Evolutionary conservation across 1,139 yeast genomes (phyloP), one percentile per base, ranked within the genome.

Genomic region (Sugiyamaella japonica): DNA sequence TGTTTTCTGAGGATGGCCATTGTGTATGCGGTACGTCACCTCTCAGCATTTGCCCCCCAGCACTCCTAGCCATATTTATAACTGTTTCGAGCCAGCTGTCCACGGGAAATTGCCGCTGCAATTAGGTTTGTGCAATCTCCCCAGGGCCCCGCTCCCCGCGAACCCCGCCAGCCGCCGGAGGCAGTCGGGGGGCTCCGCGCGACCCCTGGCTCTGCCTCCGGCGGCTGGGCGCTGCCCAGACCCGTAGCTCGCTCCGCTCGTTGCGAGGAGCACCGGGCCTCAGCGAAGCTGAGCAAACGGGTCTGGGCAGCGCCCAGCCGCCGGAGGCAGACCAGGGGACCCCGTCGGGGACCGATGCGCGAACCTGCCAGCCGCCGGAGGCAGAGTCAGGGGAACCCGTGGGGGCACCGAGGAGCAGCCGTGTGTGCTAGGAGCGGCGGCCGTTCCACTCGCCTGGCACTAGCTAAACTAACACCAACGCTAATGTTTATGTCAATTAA

Each of bases 311-410:
- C 31, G 31, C 31, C 31, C 31, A 9, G 31, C 31, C 31, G 31
- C 31, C 31, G 31, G 31, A 28, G 31, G 31, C 31, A 28, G 31
- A 28, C 31, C 31, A 28, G 31, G 31, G 31, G 31, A 6, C 6
- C 8, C 31, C 31, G 31, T 28, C n/a, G n/a, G n/a, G n/a, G n/a
- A n/a, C n/a, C n/a, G n/a, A n/a, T n/a, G n/a, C n/a, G n/a, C n/a
- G n/a, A n/a, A n/a, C n/a, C n/a, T n/a, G n/a, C 28, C 28, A 16
- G 42, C 28, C 42, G 28, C 42, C 42, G 42, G 42, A 38, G 42
- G 42, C n/a, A n/a, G n/a, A n/a, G n/a, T n/a, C n/a, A n/a, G n/a
- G n/a, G n/a, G n/a, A n/a, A n/a, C n/a, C n/a, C n/a, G n/a, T n/a
- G n/a, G n/a, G n/a, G n/a, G n/a, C n/a, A n/a, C n/a, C n/a, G n/a